Evolutionary conservation across 495 filamentous ascomycete genomes (phyloP).

Genomic region (Bombardia bombarda): DNA sequence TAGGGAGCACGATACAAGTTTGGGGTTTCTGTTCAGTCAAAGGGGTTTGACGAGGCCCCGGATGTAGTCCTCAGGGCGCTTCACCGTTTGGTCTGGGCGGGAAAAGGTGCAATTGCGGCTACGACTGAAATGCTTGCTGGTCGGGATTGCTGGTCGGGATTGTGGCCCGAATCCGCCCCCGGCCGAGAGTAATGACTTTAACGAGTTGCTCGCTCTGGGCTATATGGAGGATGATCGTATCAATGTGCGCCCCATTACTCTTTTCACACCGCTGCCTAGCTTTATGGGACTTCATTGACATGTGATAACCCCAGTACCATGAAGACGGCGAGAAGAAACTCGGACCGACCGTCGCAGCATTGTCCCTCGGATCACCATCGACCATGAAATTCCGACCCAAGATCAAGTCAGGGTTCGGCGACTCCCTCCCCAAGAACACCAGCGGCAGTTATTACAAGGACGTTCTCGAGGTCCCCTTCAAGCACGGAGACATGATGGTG

Average conservation of each 20-base stretch:
- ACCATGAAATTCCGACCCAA: conserved; percentile 69
- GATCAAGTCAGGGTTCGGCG: conserved; percentile 36
- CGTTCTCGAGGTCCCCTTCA: conserved; percentile 36
- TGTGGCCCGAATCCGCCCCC: conserved; percentile 7
- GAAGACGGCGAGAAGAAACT: conserved; percentile 76
- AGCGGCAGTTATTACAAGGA: conserved; percentile 16
- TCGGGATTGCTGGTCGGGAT: background rate
- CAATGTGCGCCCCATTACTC: conserved; percentile 40
- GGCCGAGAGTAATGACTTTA: conserved; percentile 41
- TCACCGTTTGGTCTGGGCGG: conserved; percentile 60
- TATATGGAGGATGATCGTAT: conserved; percentile 68
- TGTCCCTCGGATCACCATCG: conserved; percentile 64
- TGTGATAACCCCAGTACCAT: conserved; percentile 51
- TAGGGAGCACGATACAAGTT: conserved; percentile 82
- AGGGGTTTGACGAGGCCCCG: conserved; percentile 54
- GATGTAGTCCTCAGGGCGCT: conserved; percentile 47
- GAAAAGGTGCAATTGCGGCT: conserved; percentile 31
- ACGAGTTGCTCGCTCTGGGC: conserved; percentile 68
- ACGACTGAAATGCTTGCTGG: conserved; percentile 12
- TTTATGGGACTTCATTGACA: conserved; percentile 19
- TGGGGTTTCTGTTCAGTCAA: conserved; percentile 58
- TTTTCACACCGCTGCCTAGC: background rate
- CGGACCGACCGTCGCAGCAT: conserved; percentile 66
- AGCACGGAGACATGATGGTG: conserved; percentile 74
- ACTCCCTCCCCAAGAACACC: conserved; percentile 22